phyloP scores from a whole-genome alignment of 805 yeast genomes.

The Suhomyces tanzawaensis region DNA sequence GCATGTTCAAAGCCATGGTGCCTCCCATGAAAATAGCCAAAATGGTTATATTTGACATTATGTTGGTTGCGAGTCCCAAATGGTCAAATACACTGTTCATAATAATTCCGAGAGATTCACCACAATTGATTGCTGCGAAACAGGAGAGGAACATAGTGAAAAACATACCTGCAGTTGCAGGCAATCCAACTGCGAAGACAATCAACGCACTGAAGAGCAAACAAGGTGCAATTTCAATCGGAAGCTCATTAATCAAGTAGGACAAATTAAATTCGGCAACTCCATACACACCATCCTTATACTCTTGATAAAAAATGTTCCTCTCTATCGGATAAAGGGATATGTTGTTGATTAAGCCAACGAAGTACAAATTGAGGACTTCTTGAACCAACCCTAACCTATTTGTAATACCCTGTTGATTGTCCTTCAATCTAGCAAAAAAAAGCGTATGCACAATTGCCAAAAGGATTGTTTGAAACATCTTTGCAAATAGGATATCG shows the following conservation, averaged over 20 bases:
- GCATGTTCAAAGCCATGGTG: conserved; percentile 30
- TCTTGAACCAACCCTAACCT: conserved; percentile 25
- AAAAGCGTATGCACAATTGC: conserved; percentile 22
- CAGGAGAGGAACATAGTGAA: conserved; percentile 18
- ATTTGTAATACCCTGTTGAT: conserved; percentile 20
- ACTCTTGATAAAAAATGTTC: conserved; percentile 26
- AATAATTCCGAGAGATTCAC: conserved; percentile 28
- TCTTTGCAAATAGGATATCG: conserved; percentile 20
- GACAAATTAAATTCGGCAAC: conserved; percentile 19
- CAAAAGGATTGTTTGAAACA: conserved; percentile 17
- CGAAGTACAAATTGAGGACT: conserved; percentile 21
- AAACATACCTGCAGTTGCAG: conserved; percentile 22
- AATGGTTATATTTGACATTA: conserved; percentile 18
- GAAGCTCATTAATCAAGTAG: conserved; percentile 24
- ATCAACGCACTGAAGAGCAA: conserved; percentile 19
- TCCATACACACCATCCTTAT: conserved; percentile 23
- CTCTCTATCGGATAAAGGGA: conserved; percentile 23
- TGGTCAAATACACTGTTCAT: conserved; percentile 23
- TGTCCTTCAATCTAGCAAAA: conserved; percentile 21
- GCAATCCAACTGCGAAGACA: conserved; percentile 24
- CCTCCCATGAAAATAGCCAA: conserved; percentile 30
- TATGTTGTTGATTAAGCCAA: conserved; percentile 26
- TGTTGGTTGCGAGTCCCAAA: conserved; percentile 24
- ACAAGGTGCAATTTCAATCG: conserved; percentile 22
- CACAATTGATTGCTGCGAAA: conserved; percentile 19